A percentile compares a stretch with the other conserved stretches of the same genome.
These are phyloP conservation scores for Telopea speciosissima DNA, from an alignment of 177 flowering plant species.

Conservation along the genomic window DNA sequence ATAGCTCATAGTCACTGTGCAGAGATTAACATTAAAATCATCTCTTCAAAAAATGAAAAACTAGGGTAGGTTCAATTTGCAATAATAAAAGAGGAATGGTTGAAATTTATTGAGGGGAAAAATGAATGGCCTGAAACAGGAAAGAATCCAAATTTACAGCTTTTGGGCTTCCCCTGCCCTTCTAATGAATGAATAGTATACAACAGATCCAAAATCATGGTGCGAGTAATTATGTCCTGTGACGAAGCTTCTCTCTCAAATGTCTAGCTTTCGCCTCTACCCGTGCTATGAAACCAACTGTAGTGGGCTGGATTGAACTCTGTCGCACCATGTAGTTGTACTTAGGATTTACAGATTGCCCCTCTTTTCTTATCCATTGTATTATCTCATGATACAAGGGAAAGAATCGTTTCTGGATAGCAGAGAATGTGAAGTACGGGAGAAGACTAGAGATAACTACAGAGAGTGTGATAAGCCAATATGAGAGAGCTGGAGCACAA, in stretches of 20 bases:
- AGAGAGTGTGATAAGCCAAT: slow-evolving; percentile 50
- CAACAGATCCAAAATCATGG: background rate
- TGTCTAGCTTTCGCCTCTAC: slow-evolving; percentile 23
- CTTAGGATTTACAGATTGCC: slow-evolving; percentile 42
- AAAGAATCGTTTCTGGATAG: slow-evolving; percentile 41
- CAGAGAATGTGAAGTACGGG: slow-evolving; percentile 48
- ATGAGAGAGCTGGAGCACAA: slow-evolving; percentile 52
- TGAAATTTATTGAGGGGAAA: no score
- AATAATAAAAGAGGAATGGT: no score
- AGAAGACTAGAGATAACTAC: slow-evolving; percentile 47
- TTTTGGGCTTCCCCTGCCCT: no score
- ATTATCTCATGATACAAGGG: slow-evolving; percentile 67
- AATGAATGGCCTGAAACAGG: no score
- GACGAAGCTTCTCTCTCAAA: background rate
- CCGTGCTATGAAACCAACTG: slow-evolving; percentile 47
- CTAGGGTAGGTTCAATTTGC: no score
- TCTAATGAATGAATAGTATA: background rate
- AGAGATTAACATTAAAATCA: no score
- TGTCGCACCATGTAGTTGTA: slow-evolving; percentile 39
- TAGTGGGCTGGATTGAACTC: slow-evolving; percentile 31
- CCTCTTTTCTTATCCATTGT: slow-evolving; percentile 29
- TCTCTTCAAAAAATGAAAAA: no score
- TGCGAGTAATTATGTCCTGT: background rate
- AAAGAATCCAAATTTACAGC: no score
- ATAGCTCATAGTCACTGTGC: no score